Base-by-base conservation (phyloP, 2,329 filamentous ascomycete species). In the Sarocladium brachiariae region DNA sequence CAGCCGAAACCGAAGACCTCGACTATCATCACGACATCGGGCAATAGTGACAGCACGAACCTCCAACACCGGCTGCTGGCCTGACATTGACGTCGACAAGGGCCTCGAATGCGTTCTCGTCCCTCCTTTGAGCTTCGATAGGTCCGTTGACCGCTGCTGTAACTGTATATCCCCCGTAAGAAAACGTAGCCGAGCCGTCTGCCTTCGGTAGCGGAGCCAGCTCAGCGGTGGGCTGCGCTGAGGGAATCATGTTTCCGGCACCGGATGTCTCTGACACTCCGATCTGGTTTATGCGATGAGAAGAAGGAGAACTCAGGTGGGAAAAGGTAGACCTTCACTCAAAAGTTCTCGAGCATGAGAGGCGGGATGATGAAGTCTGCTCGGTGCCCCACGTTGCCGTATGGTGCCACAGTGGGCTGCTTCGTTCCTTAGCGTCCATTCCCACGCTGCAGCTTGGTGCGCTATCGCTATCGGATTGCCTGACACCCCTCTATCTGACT, bases 71-170 rank as follows among this genome's bases (percentile, higher is more conserved):
- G 56, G 86, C 83, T 31, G 87, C 85, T 46, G 92, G 92, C 65
- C 93, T 83, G 56, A 99, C 81, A 64, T 92, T 83, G 52, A 99
- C 88, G 68, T 97, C 93, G 57, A 99, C 76, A 47, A 86, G 81
- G 24, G 92, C 89, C 71, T 96, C 90, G 67, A 95, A 91, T 7
- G 93, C 87, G 57, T 93, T 81, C 66, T 97, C 89, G 64, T 99
- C 92, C 60, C 89, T 83, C 61, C 91, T 81, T 59, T 84, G 83
- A 14, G 92, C 89, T 71, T 99, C 93, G 58, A 97, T 81, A 14
- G 93, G 93, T 0, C 92, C 93, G 68, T 96, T 97, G 57, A 95
- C 89, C 13, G 89, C 85, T 51, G 86, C 87, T 50, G 95, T 80
- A 56, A 97, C 79, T 39, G 84, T 85, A 68, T 90, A 95, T 46